phyloP scores from a whole-genome alignment of 768 basidiomycete species.

The Tricholoma sp. region DNA sequence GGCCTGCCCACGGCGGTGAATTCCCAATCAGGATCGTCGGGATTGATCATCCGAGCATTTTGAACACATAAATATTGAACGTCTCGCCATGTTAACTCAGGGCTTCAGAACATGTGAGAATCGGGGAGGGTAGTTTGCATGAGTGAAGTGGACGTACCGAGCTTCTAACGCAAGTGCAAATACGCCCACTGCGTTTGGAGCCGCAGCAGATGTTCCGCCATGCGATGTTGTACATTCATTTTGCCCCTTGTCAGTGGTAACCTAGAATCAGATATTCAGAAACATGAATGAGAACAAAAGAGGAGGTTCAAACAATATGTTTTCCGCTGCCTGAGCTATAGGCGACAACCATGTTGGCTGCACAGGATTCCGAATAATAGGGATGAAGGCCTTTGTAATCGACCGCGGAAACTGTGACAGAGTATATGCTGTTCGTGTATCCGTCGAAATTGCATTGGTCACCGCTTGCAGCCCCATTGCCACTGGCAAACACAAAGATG shows the following conservation, averaged over 20 bases:
- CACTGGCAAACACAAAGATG: conserved; percentile 95
- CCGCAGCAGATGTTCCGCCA: conserved; percentile 97
- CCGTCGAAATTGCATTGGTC: conserved; percentile 99
- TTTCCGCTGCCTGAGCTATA: conserved; percentile 94
- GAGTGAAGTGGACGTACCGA: conserved; percentile 43
- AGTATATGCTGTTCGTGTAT: conserved; percentile 97
- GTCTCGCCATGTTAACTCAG: conserved; percentile 96
- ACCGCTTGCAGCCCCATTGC: conserved; percentile 85
- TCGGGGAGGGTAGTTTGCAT: background rate
- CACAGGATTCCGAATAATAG: conserved; percentile 95
- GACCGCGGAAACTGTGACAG: conserved; percentile 92
- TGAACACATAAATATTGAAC: conserved; percentile 85
- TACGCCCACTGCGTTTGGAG: conserved; percentile 93
- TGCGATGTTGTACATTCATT: conserved; percentile 76
- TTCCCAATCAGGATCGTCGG: conserved; percentile 94
- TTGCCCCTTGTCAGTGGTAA: conserved; percentile 91
- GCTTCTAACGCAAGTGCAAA: conserved; percentile 86
- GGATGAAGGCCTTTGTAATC: conserved; percentile 93
- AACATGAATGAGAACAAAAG: conserved; percentile 11
- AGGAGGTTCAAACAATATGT: conserved; percentile 66
- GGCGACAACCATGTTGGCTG: conserved; percentile 94
- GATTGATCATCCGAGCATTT: conserved; percentile 73
- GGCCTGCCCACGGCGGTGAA: conserved; percentile 59
- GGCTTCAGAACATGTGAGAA: conserved; percentile 38
- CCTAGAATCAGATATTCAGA: conserved; percentile 38